These are phyloP conservation scores for Symbiodinium natans DNA, from an alignment of 73 alveolate genomes.

Conservation along the genomic window DNA sequence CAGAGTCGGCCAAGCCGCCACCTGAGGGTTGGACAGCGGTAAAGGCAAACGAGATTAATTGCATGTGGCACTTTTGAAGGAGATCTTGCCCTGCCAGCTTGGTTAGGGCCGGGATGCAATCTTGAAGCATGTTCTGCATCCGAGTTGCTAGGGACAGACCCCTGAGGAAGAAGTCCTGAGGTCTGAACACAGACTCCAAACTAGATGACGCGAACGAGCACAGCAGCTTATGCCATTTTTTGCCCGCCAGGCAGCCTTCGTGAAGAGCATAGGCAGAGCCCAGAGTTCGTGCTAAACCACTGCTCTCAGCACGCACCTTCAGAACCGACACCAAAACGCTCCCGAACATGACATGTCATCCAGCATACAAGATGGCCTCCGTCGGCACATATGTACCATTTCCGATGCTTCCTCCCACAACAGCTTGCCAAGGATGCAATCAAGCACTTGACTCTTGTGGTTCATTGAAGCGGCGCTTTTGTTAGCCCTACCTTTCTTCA, in stretches of 20 bases:
- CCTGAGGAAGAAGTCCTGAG: not conserved
- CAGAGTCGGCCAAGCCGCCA: not conserved
- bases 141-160: not conserved
- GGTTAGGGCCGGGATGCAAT: not conserved
- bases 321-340: not conserved
- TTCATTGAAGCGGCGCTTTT: no score
- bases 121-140: not conserved
- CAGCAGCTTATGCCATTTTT: not conserved
- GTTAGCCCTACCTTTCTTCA: no score
- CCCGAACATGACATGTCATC: no score
- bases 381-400: not conserved
- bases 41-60: not conserved
- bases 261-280: conserved; percentile 79
- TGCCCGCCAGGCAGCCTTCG: not conserved
- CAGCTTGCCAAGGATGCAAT: no score
- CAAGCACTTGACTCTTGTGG: no score
- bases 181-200: not conserved
- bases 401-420: not conserved
- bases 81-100: no score
- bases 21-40: not conserved
- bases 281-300: conserved; percentile 84
- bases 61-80: no score
- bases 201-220: no score
- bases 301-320: conserved; percentile 58
- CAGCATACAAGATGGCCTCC: no score